phyloP scores from a whole-genome alignment of 164 flowering plant genomes.

The Chimonanthus salicifolius region DNA sequence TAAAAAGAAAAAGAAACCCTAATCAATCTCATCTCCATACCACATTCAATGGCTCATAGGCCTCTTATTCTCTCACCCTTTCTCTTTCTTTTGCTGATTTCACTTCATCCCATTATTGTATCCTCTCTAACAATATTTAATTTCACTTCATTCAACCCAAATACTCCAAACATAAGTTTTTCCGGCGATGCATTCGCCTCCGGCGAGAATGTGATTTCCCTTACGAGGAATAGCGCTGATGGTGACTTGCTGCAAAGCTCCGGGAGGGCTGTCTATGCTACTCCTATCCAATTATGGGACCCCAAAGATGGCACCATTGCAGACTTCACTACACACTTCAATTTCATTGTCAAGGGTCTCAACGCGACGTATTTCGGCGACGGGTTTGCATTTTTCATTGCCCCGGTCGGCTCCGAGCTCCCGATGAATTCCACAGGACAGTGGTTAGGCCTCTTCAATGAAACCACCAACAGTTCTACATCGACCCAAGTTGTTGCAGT shows the following conservation, averaged over 20 bases:
- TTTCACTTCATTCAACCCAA: conserved; percentile 21
- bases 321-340: conserved; percentile 24
- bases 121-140: conserved; percentile 22
- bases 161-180: not conserved
- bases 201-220: too few relatives aligned
- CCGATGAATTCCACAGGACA: conserved; percentile 16
- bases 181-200: too few relatives aligned
- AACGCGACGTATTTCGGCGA: conserved; percentile 15
- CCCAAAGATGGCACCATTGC: not conserved
- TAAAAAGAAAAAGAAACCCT: not conserved
- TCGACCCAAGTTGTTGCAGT: conserved; percentile 27
- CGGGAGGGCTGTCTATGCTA: conserved; percentile 8
- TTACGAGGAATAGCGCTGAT: conserved; percentile 19
- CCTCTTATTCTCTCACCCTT: not conserved
- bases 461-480: conserved; percentile 3
- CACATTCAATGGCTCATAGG: conserved; percentile 9
- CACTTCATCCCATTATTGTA: conserved; percentile 1
- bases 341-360: conserved; percentile 16
- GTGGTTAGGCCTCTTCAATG: conserved; percentile 24
- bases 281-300: conserved; percentile 15
- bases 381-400: conserved; percentile 53
- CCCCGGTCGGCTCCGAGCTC: conserved; percentile 19
- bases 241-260: conserved; percentile 3
- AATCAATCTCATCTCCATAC: not conserved
- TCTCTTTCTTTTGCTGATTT: not conserved